Base-by-base conservation (phyloP, 2,329 filamentous ascomycete genomes). In the Aspergillus uvarum region DNA sequence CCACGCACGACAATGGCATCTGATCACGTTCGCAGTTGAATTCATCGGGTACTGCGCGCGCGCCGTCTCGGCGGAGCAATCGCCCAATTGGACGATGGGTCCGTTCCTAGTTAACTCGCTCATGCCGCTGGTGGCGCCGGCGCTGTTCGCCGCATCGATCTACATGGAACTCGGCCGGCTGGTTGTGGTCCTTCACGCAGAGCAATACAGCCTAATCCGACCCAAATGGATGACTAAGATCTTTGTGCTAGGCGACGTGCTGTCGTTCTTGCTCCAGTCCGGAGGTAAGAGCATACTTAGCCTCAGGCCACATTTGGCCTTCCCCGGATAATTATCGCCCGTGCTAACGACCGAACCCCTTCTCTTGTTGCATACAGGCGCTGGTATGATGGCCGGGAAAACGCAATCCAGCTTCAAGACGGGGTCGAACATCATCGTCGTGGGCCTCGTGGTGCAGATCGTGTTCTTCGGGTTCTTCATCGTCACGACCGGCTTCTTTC, bases 221-320 rank as follows among this genome's bases (percentile, higher is more conserved):
- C 57, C 64, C 12, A 56, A 60, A 19, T 70, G 64, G 63, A 42
- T 70, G 22, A 70, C 68, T 24, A 70, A 70, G 54, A 68, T 69
- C 53, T 70, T 70, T 29, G 68, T 70, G 22, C 51, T 60, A 4
- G 67, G 68, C 8, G 68, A 70, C 35, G 62, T 70, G 7, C 7
- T 70, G 0, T 69, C 67, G 1, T 70, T 70, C 26, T 42, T 70
- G 2, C 65, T 68, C 29, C 68, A 70, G 49, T 61, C 63, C 35
- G 66, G 65, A 56, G 67, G 67, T 67, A 63, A 19, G 59, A 24
- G n/a, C 19, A 21, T 3, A 5, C 2, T 16, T 26, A 54, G 2
- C 24, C 16, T 10, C 11, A 8, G 2, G n/a, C 2, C 1, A 16
- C 14, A 11, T 29, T 16, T 26, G 5, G 5, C 14, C 0, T 3